Percentiles rank a stretch among this genome's conserved stretches.
phyloP scores from a whole-genome alignment of 495 filamentous ascomycete species.

The Collariella sp. region DNA sequence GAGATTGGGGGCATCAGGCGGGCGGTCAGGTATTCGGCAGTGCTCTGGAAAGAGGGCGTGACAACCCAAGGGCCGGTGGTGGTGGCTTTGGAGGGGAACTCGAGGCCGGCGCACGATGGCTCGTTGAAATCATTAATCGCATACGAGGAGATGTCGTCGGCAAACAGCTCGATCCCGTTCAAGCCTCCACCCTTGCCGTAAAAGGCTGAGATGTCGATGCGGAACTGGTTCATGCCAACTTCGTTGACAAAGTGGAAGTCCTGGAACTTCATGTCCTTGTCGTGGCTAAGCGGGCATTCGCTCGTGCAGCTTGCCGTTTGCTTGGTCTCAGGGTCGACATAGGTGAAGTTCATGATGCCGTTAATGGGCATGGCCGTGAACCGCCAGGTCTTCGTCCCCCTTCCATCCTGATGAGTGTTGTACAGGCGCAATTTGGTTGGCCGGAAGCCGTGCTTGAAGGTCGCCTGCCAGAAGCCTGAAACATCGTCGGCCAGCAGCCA shows the following conservation, averaged over 20 bases:
- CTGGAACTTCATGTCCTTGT: constrained; percentile 56
- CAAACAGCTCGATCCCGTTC: constrained; percentile 82
- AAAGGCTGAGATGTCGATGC: constrained; percentile 74
- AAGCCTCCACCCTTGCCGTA: constrained; percentile 84
- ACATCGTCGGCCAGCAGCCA: constrained; percentile 79
- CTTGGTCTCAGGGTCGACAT: constrained; percentile 62
- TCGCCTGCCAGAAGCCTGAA: constrained; percentile 75
- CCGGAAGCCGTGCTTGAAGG: constrained; percentile 69
- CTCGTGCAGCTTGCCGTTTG: constrained; percentile 62
- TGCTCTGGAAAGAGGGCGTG: constrained; percentile 50
- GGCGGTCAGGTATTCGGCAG: constrained; percentile 68
- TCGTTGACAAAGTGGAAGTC: constrained; percentile 86
- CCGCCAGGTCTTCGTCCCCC: constrained; percentile 78
- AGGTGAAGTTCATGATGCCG: constrained; percentile 96
- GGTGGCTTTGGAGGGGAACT: constrained; percentile 55
- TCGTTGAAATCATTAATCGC: constrained; percentile 85
- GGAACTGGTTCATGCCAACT: constrained; percentile 82
- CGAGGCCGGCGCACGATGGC: constrained; percentile 63
- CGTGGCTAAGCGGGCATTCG: constrained; percentile 67
- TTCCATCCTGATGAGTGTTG: constrained; percentile 79
- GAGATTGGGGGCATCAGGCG: constrained; percentile 45
- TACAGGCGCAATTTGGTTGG: constrained; percentile 82
- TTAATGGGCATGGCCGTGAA: constrained; percentile 73
- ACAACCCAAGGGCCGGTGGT: constrained; percentile 65
- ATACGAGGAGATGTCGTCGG: constrained; percentile 76